Evolutionary conservation across 345 rosid species (phyloP), one percentile per base, ranked within the genome.

Genomic region (Pistacia vera): DNA sequence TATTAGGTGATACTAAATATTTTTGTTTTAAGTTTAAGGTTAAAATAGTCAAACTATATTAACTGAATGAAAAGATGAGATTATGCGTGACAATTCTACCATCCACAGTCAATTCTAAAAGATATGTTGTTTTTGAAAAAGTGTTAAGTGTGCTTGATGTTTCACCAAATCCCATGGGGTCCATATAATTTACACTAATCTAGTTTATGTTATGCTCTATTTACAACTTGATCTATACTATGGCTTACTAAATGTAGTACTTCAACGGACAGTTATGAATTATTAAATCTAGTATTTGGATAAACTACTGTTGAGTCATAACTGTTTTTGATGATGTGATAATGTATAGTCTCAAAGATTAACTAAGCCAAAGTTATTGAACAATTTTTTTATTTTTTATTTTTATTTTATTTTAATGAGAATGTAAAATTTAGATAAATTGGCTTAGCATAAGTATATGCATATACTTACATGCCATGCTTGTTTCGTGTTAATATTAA

Each of bases 401-500:
- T 25, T 25, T 25, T 25, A 22, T 25, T 25, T 25, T 25, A 25
- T 38, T 14, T 30, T 35, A 61, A 36, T 28, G 18, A 71, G 62
- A 63, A 77, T 38, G 55, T 68, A 38, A 20, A 67, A 72, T 18
- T 17, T 3, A 30, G 28, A 62, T 62, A 49, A 13, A 12, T 54
- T 44, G 4, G 59, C 48, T 38, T 3, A 75, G 51, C n/a, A 13
- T 49, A 35, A 65, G 35, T 18, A 22, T 16, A 17, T 63, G 30
- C 54, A 52, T 62, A 36, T 59, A 2, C 54, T 69, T 68, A 17
- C 5, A 77, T 74, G 58, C 46, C 55, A 8, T 57, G 28, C 63
- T 63, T 48, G 25, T 44, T 59, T 75, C 74, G 75, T 69, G 68
- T 81, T 75, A 16, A 81, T 71, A 55, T 71, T 73, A 64, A 72